phyloP scores from a whole-genome alignment of 257 asterid species.

The Voacanga thouarsii region DNA sequence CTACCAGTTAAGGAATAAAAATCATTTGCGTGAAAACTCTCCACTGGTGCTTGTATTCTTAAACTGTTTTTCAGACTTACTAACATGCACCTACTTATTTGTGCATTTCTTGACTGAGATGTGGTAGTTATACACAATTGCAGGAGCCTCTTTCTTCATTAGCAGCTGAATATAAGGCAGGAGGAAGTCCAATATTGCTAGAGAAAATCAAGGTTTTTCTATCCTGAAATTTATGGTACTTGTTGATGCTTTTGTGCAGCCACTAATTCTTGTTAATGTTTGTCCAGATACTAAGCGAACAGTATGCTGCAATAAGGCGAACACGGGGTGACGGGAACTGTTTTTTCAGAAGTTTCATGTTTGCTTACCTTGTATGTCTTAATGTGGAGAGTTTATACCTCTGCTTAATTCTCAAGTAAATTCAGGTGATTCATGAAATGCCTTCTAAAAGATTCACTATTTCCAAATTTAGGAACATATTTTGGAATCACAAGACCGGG shows the following conservation, averaged over 20 bases:
- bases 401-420: conserved; percentile 1
- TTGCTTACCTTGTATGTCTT: conserved; percentile 80
- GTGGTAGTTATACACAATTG: not conserved
- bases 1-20: not conserved
- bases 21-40: not conserved
- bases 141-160: conserved; percentile 89
- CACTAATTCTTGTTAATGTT: not conserved
- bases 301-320: conserved; percentile 83
- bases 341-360: conserved; percentile 97
- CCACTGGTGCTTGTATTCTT: conserved; percentile 7
- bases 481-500: conserved; percentile 67
- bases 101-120: not conserved
- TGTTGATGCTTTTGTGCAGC: conserved; percentile 6
- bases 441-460: not conserved
- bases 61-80: not conserved
- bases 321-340: conserved; percentile 97
- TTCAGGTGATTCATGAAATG: conserved; percentile 8
- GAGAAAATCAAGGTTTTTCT: conserved; percentile 77
- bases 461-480: conserved; percentile 66
- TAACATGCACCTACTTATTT: not conserved
- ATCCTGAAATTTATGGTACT: not conserved
- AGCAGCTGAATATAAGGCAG: conserved; percentile 72
- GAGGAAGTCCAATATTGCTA: conserved; percentile 86
- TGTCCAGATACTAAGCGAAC: conserved; percentile 62
- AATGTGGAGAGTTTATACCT: conserved; percentile 11